Evolutionary conservation across 2,329 filamentous ascomycete genomes (phyloP), one percentile per base, ranked within the genome.

Genomic region (Aspergillus arachidicola): DNA sequence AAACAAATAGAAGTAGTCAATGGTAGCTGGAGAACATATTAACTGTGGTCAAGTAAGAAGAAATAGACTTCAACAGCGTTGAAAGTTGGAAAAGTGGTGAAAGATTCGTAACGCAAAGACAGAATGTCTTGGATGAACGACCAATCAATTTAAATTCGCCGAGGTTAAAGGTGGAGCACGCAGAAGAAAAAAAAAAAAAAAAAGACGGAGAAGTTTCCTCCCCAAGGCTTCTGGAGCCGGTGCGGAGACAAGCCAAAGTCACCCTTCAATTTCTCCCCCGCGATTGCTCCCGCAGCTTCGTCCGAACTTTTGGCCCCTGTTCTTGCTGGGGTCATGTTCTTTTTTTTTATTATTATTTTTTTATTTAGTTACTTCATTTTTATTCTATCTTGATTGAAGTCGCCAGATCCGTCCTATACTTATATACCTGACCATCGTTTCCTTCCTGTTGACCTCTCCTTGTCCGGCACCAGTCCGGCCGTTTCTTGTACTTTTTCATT

Each of bases 201-300:
- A 36, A 14, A 16, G 11, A 7, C 14, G 45, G 45, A 50, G 16
- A 32, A 32, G 46, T 50, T 30, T 21, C 6, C 23, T 23, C 23
- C 19, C 32, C 51, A 36, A 54, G 19, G 21, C 11, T 36, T 36
- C 34, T 36, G 16, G 60, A 28, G 34, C 32, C 1, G 10, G 38
- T 59, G 61, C 61, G 61, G 61, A 60, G 61, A 57, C 34, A 23
- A 23, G 54, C 61, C n/a, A 34, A 1, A 11, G 32, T 11, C 32
- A 1, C 23, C 23, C 1, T 23, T 23, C 32, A 26, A 43, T 28
- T 10, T 21, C 23, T 38, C 26, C 46, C 63, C 57, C 63, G 60
- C 63, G 54, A 53, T 46, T 51, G 26, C 32, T 36, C 6, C 32
- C n/a, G 7, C 51, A 55, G 14, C n/a, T 21, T 43, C n/a, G 7